Evolutionary conservation across 768 basidiomycete species (phyloP).

Genomic region (Rhodosporidiobolus odoratus): DNA sequence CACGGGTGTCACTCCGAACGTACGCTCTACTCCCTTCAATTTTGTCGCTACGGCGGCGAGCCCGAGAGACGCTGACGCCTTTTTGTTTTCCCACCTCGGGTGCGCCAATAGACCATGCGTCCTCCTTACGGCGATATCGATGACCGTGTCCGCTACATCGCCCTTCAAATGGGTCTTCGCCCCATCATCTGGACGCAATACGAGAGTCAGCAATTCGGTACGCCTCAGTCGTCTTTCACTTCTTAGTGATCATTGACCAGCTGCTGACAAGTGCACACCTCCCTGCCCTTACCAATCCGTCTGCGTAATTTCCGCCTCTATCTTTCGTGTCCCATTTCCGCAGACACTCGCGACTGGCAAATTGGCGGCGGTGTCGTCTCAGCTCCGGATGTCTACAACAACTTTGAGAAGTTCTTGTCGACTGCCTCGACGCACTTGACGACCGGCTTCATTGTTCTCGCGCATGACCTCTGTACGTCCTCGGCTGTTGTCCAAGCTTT

Average conservation of each 20-base stretch:
- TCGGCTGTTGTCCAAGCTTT: too few relatives aligned
- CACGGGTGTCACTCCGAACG: constrained; percentile 62
- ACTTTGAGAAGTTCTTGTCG: constrained; percentile 66
- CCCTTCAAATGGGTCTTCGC: constrained; percentile 70
- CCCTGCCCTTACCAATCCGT: constrained; percentile 53
- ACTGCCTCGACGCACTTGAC: constrained; percentile 56
- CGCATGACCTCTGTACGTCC: too few relatives aligned
- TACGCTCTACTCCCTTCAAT: neutral
- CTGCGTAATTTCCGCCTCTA: constrained; percentile 51
- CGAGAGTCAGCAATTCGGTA: constrained; percentile 41
- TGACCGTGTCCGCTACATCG: constrained; percentile 74
- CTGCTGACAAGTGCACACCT: too few relatives aligned
- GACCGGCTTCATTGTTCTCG: constrained; percentile 82
- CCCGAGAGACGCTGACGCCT: constrained; percentile 1
- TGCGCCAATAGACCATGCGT: constrained; percentile 50
- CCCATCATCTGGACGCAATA: constrained; percentile 78
- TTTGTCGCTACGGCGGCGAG: too few relatives aligned
- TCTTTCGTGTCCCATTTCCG: neutral
- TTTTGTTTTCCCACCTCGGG: neutral
- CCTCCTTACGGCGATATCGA: constrained; percentile 78
- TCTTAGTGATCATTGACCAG: constrained; percentile 53
- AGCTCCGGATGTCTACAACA: constrained; percentile 55
- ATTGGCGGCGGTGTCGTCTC: constrained; percentile 61
- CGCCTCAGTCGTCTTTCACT: constrained; percentile 49
- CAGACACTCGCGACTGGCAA: constrained; percentile 61